Conservation (phyloP, 805 yeast genomes). For the Cyberlindnera subsufficiens region DNA sequence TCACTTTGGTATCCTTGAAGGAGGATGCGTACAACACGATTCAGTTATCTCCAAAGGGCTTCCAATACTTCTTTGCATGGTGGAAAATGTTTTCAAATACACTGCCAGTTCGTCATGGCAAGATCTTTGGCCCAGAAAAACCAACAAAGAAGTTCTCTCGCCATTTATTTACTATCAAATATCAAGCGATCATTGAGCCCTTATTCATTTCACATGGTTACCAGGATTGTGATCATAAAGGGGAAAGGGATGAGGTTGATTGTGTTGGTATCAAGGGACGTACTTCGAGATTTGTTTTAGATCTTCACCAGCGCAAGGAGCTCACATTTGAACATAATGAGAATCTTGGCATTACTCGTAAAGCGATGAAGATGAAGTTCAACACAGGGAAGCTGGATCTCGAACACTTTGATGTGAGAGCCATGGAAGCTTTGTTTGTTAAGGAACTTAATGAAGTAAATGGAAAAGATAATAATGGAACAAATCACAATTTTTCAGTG, state of each 20-base stretch:
- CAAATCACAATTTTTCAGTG: conserved; percentile 24
- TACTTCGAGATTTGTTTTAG: conserved; percentile 50
- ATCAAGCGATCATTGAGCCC: conserved; percentile 66
- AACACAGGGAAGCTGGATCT: conserved; percentile 59
- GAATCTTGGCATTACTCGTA: conserved; percentile 40
- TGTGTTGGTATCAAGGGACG: conserved; percentile 67
- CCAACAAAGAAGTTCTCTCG: conserved; percentile 65
- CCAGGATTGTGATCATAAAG: conserved; percentile 40
- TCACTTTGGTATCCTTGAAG: conserved; percentile 42
- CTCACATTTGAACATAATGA: conserved; percentile 37
- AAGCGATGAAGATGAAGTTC: conserved; percentile 50
- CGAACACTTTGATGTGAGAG: conserved; percentile 52
- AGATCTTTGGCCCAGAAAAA: conserved; percentile 52
- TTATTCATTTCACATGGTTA: conserved; percentile 71
- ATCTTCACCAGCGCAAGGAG: conserved; percentile 60
- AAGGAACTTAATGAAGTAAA: conserved; percentile 15
- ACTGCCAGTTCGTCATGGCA: conserved; percentile 74
- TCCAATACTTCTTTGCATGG: conserved; percentile 74
- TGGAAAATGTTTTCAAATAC: conserved; percentile 82
- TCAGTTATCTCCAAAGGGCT: conserved; percentile 67
- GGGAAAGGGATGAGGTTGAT: conserved; percentile 34
- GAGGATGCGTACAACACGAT: conserved; percentile 54
- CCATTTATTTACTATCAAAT: conserved; percentile 73
- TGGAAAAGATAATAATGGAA: conserved; percentile 6
- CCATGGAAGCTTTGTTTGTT: conserved; percentile 42